phyloP scores from a whole-genome alignment of 73 alveolate species.

The Effrenium voratum region DNA sequence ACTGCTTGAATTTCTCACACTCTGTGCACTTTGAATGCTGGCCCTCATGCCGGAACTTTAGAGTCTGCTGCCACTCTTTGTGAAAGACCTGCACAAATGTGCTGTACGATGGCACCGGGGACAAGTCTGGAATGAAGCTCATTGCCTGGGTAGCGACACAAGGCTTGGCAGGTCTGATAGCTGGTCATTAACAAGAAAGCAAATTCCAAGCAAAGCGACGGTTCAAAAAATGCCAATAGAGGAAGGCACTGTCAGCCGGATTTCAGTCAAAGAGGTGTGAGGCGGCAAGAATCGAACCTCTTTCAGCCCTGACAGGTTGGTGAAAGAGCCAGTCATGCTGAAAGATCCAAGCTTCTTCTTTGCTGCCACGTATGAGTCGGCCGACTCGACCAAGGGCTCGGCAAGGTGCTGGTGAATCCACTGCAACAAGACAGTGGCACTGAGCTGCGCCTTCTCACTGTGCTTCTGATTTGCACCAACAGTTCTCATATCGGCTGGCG shows the following conservation, averaged over 20 bases:
- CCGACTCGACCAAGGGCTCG: background rate
- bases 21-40: background rate
- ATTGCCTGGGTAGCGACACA: too few relatives aligned
- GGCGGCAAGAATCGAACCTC: background rate
- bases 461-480: background rate
- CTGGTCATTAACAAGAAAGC: too few relatives aligned
- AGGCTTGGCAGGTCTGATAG: too few relatives aligned
- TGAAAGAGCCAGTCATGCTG: background rate
- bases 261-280: background rate
- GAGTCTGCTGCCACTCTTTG: background rate
- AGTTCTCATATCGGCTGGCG: background rate
- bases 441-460: background rate
- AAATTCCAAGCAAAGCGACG: too few relatives aligned
- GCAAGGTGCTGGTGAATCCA: background rate
- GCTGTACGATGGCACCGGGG: background rate
- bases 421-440: background rate
- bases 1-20: background rate
- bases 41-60: background rate
- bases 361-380: background rate
- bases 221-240: background rate
- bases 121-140: too few relatives aligned
- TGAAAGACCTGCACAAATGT: background rate
- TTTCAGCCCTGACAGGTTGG: background rate
- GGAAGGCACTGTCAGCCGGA: background rate
- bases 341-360: background rate